Conservation (phyloP, 495 filamentous ascomycete genomes). For the Hypoxylon crocopeplum region DNA sequence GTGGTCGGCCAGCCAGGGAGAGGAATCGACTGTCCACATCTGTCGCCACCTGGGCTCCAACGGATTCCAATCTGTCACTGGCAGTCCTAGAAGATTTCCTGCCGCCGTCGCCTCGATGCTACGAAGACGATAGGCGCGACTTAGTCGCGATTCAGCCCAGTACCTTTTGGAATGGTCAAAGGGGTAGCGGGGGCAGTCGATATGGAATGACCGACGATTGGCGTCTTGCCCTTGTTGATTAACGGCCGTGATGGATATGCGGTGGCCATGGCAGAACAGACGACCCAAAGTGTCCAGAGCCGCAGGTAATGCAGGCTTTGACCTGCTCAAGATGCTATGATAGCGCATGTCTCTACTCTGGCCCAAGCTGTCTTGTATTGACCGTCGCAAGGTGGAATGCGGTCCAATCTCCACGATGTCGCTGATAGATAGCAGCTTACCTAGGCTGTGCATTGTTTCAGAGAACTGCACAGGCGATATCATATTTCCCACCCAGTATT, state of each 20-base stretch:
- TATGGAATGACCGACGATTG: conserved; percentile 35
- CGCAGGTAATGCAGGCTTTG: background rate
- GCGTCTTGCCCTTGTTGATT: conserved; percentile 14
- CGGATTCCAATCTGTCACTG: conserved; percentile 40
- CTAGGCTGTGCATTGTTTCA: background rate
- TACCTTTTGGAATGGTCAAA: conserved; percentile 51
- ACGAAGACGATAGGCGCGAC: conserved; percentile 50
- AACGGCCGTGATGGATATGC: conserved; percentile 25
- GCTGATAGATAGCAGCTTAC: too few species aligned
- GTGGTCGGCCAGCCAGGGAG: conserved; percentile 57
- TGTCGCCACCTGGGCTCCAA: conserved; percentile 52
- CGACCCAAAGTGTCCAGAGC: conserved; percentile 38
- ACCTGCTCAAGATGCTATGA: conserved; percentile 6
- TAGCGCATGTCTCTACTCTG: conserved; percentile 11
- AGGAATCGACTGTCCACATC: conserved; percentile 41
- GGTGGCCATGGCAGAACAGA: conserved; percentile 41
- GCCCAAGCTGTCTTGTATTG: conserved; percentile 54
- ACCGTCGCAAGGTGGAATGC: conserved; percentile 50
- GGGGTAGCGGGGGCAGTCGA: conserved; percentile 43
- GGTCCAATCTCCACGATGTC: conserved; percentile 9
- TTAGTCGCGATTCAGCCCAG: conserved; percentile 51
- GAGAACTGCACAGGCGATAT: background rate
- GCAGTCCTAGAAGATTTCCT: conserved; percentile 55
- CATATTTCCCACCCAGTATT: conserved; percentile 5
- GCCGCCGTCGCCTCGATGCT: conserved; percentile 30